Percentiles rank a stretch among this genome's conserved stretches.
These are phyloP conservation scores for cucumber (Cucumis sativus) DNA, from an alignment of 306 rosid species.

Conservation along the genomic window DNA sequence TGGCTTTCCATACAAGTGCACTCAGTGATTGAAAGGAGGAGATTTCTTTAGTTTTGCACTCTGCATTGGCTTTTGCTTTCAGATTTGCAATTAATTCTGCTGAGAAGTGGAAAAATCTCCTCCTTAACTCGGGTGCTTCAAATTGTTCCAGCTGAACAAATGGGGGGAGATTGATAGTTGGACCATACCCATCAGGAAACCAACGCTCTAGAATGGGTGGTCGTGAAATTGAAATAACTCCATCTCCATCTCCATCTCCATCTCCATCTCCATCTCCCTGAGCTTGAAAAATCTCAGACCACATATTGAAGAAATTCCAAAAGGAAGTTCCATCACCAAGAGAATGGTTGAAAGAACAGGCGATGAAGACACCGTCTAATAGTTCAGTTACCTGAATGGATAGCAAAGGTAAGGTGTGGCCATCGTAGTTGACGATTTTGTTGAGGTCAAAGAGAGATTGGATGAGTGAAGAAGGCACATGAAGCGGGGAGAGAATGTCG, in stretches of 20 bases:
- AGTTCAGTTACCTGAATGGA: conserved; percentile 47
- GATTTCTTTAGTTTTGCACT: conserved; percentile 20
- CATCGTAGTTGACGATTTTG: conserved; percentile 41
- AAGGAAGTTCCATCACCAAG: conserved; percentile 29
- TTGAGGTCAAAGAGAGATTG: conserved; percentile 50
- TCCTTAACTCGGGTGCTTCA: conserved; percentile 30
- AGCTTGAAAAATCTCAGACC: conserved; percentile 46
- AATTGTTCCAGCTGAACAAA: conserved; percentile 29
- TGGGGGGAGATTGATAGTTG: conserved; percentile 36
- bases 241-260: background rate
- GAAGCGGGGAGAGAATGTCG: conserved; percentile 36
- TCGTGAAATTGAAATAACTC: conserved; percentile 4
- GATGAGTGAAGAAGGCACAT: conserved; percentile 29
- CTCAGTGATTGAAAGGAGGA: conserved; percentile 47
- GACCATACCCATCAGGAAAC: conserved; percentile 36
- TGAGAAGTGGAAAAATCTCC: conserved; percentile 45
- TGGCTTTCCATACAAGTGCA: conserved; percentile 37
- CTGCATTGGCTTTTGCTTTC: conserved; percentile 45
- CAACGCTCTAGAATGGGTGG: conserved; percentile 29
- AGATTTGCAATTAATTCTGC: conserved; percentile 31
- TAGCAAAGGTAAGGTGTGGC: conserved; percentile 36
- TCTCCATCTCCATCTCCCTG: too few species aligned
- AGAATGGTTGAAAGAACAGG: conserved; percentile 40
- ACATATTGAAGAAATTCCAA: conserved; percentile 48
- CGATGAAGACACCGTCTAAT: conserved; percentile 48